Base-by-base conservation (phyloP, 1,139 yeast genomes). In the Yamadazyma conglobata region DNA sequence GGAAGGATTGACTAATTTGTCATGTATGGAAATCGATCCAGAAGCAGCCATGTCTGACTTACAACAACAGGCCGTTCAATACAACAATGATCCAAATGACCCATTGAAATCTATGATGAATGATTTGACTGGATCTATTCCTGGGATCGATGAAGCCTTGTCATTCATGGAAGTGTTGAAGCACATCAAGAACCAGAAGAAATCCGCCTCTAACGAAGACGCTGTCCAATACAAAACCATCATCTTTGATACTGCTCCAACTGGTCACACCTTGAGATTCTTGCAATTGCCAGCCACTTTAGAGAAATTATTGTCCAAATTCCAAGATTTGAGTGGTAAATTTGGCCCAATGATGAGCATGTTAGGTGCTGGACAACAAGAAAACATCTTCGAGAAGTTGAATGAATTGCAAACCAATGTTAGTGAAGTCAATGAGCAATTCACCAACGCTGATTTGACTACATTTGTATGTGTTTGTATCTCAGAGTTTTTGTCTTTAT, bases 1-100 rank as follows among this genome's bases (percentile, higher is more conserved):
- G 16, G 87, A 91, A 25, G 97, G 97, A 1, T 73, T 89, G 60
- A 54, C 73, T 28, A 91, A 91, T 54, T 72, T 91, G 49, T 82
- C 89, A 25, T 94, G 97, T 66, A 91, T 91, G 98, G 98, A 91
- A 60, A 91, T 91, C 52, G 98, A 91, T 52, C 97, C 98, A 17
- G 83, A 85, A 31, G 95, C 96, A 3, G 86, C 95, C 27, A 73
- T 91, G 71, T 87, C 85, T 47, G 98, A 91, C 52, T 76, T 89
- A 64, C 79, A 84, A 48, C 80, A 75, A 43, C 77, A 74, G 46
- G 72, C 74, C 10, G 64, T 55, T 34, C 72, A 67, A 47, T 72
- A 72, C 47, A 81, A 79, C 52, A 58, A 63, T 52, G 79, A 72
- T 46, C 70, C 77, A 16, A 74, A 68, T 45, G 64, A 78, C 50